These are phyloP conservation scores for Pisolithus sp. DNA, from an alignment of 768 basidiomycete genomes.

Conservation along the genomic window DNA sequence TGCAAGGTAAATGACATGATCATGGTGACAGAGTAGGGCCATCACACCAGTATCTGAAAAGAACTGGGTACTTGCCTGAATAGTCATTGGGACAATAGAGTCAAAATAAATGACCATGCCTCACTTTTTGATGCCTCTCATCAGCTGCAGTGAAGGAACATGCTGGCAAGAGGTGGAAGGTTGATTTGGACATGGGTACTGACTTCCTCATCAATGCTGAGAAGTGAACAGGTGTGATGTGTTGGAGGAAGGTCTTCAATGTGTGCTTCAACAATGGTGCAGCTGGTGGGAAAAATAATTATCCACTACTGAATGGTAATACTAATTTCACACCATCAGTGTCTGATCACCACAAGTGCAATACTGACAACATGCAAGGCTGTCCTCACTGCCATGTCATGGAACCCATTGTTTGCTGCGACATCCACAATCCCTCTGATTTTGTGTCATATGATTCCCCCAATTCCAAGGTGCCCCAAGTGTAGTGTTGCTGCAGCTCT, in stretches of 20 bases:
- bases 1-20: no score
- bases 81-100: no score
- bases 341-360: conserved; percentile 3
- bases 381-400: conserved; percentile 12
- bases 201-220: conserved; percentile 11
- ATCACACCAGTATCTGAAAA: no score
- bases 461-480: background rate
- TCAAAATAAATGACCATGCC: no score
- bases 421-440: conserved; percentile 13
- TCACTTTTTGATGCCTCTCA: no score
- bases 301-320: background rate
- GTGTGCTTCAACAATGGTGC: conserved; percentile 19
- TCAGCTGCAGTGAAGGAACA: no score
- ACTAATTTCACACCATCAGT: conserved; percentile 1
- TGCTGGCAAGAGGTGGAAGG: no score
- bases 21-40: no score
- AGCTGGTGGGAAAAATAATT: conserved; percentile 8
- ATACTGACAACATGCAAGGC: background rate
- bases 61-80: no score
- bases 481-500: no score
- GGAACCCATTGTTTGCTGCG: conserved; percentile 17
- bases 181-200: no score
- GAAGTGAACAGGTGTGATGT: conserved; percentile 4
- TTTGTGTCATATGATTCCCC: background rate
- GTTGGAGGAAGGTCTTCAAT: conserved; percentile 7